Evolutionary conservation across 768 basidiomycete genomes (phyloP).

Genomic region (Rhizopogon rudus): DNA sequence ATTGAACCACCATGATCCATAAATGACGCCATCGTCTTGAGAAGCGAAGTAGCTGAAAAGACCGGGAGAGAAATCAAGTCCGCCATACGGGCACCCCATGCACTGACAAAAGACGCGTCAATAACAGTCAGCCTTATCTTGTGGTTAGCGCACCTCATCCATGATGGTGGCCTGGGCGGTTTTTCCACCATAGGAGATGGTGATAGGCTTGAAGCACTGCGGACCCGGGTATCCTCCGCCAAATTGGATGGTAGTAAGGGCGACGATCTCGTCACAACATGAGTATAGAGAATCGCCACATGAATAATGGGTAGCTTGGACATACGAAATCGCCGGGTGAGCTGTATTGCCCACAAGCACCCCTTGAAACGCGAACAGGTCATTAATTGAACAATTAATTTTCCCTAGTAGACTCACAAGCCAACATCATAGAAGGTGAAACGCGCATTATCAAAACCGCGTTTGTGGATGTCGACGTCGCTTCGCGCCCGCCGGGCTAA

Average conservation of each 20-base stretch:
- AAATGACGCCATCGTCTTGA: constrained; percentile 46
- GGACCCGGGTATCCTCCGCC: constrained; percentile 57
- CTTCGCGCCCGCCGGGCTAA: constrained; percentile 39
- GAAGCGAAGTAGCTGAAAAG: constrained; percentile 51
- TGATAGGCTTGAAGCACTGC: constrained; percentile 60
- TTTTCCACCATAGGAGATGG: constrained; percentile 53
- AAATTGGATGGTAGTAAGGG: constrained; percentile 36
- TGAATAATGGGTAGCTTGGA: neutral
- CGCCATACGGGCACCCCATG: constrained; percentile 58
- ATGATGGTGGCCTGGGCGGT: constrained; percentile 47
- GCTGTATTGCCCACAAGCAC: constrained; percentile 48
- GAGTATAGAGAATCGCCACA: constrained; percentile 40
- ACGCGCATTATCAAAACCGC: constrained; percentile 29
- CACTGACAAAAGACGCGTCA: constrained; percentile 37
- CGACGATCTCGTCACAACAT: constrained; percentile 24
- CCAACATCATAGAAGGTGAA: constrained; percentile 55
- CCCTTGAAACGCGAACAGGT: constrained; percentile 27
- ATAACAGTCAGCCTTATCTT: neutral
- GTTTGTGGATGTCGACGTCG: constrained; percentile 29
- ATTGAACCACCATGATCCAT: constrained; percentile 54
- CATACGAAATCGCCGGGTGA: constrained; percentile 36
- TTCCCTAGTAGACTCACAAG: constrained; percentile 28
- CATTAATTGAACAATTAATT: constrained; percentile 5
- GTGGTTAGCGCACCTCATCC: constrained; percentile 44
- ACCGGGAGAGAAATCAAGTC: constrained; percentile 64